Evolutionary conservation across 345 rosid species (phyloP).

Genomic region (Carallia brachiata): DNA sequence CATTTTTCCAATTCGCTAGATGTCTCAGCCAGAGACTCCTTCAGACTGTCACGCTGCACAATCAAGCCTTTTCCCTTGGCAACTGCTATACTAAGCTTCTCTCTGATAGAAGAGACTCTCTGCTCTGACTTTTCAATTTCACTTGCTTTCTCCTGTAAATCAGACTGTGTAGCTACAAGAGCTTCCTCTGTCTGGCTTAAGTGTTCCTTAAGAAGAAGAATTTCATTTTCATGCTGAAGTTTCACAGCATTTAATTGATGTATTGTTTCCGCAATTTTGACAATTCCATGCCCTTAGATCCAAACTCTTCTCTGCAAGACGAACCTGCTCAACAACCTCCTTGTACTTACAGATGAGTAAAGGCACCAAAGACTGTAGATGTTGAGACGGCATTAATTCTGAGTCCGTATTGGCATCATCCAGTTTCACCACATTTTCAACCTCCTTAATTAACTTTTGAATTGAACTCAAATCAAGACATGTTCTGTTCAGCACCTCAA

Average conservation of each 20-base stretch:
- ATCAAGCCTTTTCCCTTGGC: constrained; percentile 92
- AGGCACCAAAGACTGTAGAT: constrained; percentile 60
- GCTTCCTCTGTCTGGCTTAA: constrained; percentile 56
- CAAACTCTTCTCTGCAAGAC: constrained; percentile 39
- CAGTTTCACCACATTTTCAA: constrained; percentile 55
- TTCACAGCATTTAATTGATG: constrained; percentile 40
- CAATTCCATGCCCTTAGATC: constrained; percentile 44
- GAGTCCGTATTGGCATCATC: constrained; percentile 34
- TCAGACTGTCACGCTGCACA: constrained; percentile 76
- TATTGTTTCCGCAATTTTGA: constrained; percentile 48
- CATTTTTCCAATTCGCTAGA: constrained; percentile 72
- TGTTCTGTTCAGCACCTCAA: constrained; percentile 50
- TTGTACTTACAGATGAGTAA: constrained; percentile 61
- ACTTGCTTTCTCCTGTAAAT: constrained; percentile 51
- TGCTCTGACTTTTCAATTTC: constrained; percentile 89
- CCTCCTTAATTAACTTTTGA: constrained; percentile 50
- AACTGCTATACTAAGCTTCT: constrained; percentile 95
- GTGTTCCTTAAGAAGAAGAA: constrained; percentile 48
- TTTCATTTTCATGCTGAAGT: constrained; percentile 60
- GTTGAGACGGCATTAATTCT: constrained; percentile 40
- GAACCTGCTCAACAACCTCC: constrained; percentile 44
- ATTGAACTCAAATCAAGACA: constrained; percentile 47
- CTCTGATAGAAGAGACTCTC: constrained; percentile 74
- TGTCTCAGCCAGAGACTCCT: constrained; percentile 68
- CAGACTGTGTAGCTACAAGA: constrained; percentile 40